Evolutionary conservation across 768 basidiomycete genomes (phyloP).

Genomic region (Suillus placidus): DNA sequence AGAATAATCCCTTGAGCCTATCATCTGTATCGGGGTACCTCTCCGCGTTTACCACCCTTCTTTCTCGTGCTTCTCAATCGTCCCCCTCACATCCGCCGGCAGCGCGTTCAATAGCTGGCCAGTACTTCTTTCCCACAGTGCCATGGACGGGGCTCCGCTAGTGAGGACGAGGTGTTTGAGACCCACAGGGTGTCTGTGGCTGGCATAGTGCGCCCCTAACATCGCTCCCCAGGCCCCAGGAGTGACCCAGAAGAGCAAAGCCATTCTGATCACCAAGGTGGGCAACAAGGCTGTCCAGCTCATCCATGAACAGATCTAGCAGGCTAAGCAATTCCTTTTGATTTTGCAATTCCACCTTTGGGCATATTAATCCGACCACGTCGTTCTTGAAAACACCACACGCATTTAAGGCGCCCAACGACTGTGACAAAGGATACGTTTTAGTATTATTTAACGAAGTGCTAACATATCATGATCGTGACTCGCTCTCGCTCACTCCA

Average conservation of each 20-base stretch:
- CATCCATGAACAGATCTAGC: constrained; percentile 49
- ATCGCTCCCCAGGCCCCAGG: constrained; percentile 48
- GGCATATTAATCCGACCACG: no score
- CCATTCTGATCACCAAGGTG: constrained; percentile 41
- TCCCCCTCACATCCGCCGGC: constrained; percentile 21
- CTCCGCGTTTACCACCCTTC: constrained; percentile 14
- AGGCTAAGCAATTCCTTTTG: no score
- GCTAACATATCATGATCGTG: not conserved
- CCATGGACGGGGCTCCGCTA: constrained; percentile 30
- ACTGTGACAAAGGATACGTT: not conserved
- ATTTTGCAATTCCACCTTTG: no score
- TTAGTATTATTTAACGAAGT: not conserved
- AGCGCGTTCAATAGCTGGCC: constrained; percentile 23
- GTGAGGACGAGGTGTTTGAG: constrained; percentile 34
- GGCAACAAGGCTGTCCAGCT: constrained; percentile 47
- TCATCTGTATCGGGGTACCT: not conserved
- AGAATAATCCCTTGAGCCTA: not conserved
- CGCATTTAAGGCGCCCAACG: not conserved
- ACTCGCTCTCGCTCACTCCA: not conserved
- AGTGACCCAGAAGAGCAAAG: constrained; percentile 49
- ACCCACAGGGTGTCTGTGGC: constrained; percentile 33
- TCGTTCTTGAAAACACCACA: no score
- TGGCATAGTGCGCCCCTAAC: constrained; percentile 40
- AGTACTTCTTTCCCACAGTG: constrained; percentile 19
- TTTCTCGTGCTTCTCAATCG: constrained; percentile 25